Evolutionary conservation across 306 rosid genomes (phyloP).

Genomic region (Ochetophila trinervis): DNA sequence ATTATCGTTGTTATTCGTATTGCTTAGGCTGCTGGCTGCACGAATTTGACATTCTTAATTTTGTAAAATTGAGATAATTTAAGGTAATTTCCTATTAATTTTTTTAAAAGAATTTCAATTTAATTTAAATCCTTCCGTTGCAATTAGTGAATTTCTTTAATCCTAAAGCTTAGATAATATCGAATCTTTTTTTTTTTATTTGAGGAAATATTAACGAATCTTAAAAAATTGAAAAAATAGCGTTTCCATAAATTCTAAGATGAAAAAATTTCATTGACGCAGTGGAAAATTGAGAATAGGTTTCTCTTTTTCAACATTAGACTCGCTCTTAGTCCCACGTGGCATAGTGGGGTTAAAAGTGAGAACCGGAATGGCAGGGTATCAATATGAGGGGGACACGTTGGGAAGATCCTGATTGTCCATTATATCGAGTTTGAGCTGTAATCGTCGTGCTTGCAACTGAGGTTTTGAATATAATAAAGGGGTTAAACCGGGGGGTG

Average conservation of each 20-base stretch:
- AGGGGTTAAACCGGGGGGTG: constrained; percentile 17
- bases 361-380: constrained; percentile 16
- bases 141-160: no score
- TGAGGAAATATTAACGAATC: no score
- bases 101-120: no score
- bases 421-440: constrained; percentile 23
- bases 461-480: constrained; percentile 23
- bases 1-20: not conserved
- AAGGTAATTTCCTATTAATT: no score
- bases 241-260: no score
- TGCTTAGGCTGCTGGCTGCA: no score
- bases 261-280: no score
- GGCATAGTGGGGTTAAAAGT: constrained; percentile 29
- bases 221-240: no score
- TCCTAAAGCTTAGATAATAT: no score
- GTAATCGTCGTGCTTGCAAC: constrained; percentile 35
- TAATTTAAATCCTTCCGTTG: no score
- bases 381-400: constrained; percentile 24
- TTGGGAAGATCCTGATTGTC: constrained; percentile 25
- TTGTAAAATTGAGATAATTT: not conserved
- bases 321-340: constrained; percentile 25
- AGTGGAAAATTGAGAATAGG: no score
- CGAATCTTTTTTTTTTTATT: no score
- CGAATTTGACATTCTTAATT: not conserved
- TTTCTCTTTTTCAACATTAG: not conserved